A percentile compares a stretch with the other conserved stretches of the same genome.
These are phyloP conservation scores for Tricholoma matsutake DNA, from an alignment of 768 basidiomycete species.

Conservation along the genomic window DNA sequence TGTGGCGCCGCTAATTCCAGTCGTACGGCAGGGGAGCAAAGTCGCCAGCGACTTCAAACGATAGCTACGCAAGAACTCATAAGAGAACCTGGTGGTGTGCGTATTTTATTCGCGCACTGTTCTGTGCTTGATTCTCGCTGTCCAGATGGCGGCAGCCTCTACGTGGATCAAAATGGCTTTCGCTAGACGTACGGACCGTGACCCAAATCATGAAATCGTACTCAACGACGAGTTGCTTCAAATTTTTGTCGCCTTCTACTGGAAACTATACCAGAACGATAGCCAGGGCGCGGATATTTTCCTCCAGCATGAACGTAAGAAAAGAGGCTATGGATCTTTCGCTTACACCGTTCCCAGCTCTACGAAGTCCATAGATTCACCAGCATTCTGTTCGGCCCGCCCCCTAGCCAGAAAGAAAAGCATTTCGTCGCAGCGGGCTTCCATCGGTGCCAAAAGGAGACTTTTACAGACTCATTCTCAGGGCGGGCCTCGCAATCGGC, in stretches of 20 bases:
- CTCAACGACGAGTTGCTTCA: constrained; percentile 8
- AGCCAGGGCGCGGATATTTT: constrained; percentile 14
- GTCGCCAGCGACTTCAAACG: constrained; percentile 1
- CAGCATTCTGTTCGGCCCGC: neutral
- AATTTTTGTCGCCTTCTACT: constrained; percentile 22
- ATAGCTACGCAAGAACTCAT: neutral
- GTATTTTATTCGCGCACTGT: neutral
- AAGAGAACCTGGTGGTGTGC: neutral
- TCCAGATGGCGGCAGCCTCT: constrained; percentile 10
- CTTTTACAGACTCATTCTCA: neutral
- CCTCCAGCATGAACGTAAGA: constrained; percentile 5
- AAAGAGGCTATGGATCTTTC: constrained; percentile 11
- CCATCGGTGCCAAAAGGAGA: neutral
- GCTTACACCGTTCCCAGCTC: neutral
- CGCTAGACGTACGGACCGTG: neutral
- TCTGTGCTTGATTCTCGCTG: neutral
- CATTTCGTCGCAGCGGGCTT: neutral
- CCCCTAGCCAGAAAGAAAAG: neutral
- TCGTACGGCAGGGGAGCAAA: constrained; percentile 2
- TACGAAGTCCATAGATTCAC: neutral
- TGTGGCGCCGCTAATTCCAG: neutral
- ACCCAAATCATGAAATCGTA: neutral
- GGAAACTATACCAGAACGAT: constrained; percentile 15
- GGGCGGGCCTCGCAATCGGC: neutral
- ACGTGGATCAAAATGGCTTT: constrained; percentile 16